Percentiles rank a stretch among this genome's conserved stretches.
phyloP scores from a whole-genome alignment of 768 basidiomycete species.

The Boletus rubroflammeus region DNA sequence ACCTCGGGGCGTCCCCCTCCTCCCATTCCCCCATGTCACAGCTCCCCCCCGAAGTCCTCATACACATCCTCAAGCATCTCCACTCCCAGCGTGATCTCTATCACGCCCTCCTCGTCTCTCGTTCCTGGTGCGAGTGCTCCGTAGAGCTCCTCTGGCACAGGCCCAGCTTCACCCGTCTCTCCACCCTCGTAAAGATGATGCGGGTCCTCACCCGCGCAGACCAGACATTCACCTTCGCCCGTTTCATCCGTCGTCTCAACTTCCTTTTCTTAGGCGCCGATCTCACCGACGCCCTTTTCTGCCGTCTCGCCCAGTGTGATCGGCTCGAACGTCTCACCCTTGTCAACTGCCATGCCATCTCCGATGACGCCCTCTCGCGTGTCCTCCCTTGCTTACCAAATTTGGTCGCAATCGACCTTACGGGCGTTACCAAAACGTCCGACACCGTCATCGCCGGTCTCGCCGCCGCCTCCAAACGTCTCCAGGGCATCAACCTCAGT shows the following conservation, averaged over 20 bases:
- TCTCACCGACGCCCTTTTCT: conserved; percentile 72
- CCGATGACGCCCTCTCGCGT: conserved; percentile 56
- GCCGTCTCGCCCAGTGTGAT: conserved; percentile 67
- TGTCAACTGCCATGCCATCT: conserved; percentile 69
- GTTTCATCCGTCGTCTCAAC: conserved; percentile 88
- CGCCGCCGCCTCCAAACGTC: conserved; percentile 60
- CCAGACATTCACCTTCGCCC: conserved; percentile 82
- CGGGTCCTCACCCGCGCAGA: conserved; percentile 58
- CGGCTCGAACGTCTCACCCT: conserved; percentile 87
- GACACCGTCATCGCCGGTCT: conserved; percentile 72
- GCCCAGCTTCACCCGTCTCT: conserved; percentile 66
- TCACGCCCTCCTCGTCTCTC: conserved; percentile 73
- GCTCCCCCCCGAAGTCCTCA: conserved; percentile 88
- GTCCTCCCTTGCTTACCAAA: conserved; percentile 71
- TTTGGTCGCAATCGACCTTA: conserved; percentile 83
- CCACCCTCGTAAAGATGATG: conserved; percentile 77
- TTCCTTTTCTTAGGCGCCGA: conserved; percentile 67
- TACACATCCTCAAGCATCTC: conserved; percentile 86
- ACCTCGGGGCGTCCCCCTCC: conserved; percentile 24
- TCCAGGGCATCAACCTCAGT: conserved; percentile 91
- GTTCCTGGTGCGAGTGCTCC: conserved; percentile 93
- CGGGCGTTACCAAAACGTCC: conserved; percentile 62
- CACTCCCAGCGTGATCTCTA: conserved; percentile 72
- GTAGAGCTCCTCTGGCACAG: conserved; percentile 95
- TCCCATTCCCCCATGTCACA: conserved; percentile 55